These are phyloP conservation scores for Trametes pubescens DNA, from an alignment of 1,284 basidiomycete species.

Conservation along the genomic window DNA sequence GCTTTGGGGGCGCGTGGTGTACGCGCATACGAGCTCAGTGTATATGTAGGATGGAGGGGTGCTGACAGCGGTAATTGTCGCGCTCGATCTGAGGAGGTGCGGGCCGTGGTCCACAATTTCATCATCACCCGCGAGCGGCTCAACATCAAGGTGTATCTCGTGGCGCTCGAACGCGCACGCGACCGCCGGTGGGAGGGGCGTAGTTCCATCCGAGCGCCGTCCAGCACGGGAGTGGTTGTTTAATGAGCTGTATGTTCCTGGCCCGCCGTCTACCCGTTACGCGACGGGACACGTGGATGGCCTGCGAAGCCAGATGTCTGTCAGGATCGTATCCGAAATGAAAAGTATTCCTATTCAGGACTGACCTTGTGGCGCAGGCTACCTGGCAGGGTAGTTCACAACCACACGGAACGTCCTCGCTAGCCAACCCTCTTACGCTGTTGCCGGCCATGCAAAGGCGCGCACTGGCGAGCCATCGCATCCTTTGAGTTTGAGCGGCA, in stretches of 20 bases:
- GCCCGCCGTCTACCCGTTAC: no score
- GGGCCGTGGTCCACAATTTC: constrained; percentile 1
- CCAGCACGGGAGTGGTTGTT: not conserved
- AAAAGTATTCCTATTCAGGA: no score
- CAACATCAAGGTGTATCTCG: not conserved
- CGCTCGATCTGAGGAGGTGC: not conserved
- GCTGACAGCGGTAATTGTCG: constrained; percentile 4
- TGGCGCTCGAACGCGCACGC: not conserved
- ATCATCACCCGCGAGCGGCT: not conserved
- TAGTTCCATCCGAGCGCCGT: not conserved
- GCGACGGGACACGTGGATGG: no score
- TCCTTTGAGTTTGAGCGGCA: constrained; percentile 62
- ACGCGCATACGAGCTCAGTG: not conserved
- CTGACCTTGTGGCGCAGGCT: no score
- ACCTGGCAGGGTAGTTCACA: no score
- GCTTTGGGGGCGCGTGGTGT: not conserved
- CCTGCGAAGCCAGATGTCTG: no score
- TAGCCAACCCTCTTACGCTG: not conserved
- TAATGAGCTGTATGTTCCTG: no score
- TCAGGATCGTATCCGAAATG: no score
- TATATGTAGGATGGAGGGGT: not conserved
- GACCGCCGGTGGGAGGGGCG: not conserved
- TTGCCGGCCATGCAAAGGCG: constrained; percentile 58
- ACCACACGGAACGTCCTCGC: not conserved
- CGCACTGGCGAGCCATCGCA: constrained; percentile 74